A percentile compares a stretch with the other conserved stretches of the same genome.
phyloP scores from a whole-genome alignment of 129 eudicot species.

The Centrapalus pauciflorus region DNA sequence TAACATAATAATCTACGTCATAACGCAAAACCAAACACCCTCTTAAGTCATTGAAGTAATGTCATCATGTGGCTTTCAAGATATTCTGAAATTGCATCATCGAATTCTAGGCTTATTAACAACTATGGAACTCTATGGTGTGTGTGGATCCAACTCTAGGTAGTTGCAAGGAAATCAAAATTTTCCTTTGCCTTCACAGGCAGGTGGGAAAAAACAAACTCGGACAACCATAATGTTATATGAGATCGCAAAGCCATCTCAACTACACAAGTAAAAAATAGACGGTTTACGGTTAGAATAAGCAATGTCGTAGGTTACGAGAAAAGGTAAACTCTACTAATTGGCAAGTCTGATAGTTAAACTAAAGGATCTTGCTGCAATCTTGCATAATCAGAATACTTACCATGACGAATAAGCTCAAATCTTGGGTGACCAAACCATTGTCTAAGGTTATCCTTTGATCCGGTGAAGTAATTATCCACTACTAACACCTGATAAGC shows the following conservation, averaged over 20 bases:
- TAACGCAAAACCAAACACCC: too few species aligned
- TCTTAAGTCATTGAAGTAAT: too few species aligned
- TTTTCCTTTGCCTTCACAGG: not conserved
- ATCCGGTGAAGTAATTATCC: slow-evolving; percentile 84
- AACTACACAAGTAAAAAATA: too few species aligned
- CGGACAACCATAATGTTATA: not conserved
- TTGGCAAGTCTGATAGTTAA: not conserved
- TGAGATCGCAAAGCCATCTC: too few species aligned
- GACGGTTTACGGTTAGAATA: not conserved
- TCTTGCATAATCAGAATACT: slow-evolving; percentile 3
- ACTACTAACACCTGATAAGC: slow-evolving; percentile 64
- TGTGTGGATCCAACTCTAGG: too few species aligned
- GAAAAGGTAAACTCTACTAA: not conserved
- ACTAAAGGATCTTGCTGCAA: not conserved
- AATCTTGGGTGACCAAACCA: slow-evolving; percentile 94
- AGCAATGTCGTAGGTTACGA: not conserved
- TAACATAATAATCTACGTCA: too few species aligned
- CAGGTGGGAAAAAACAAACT: not conserved
- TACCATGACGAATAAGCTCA: slow-evolving; percentile 95
- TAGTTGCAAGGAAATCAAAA: too few species aligned
- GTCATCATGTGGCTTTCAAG: too few species aligned
- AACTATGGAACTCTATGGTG: too few species aligned
- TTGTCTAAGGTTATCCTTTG: slow-evolving; percentile 74
- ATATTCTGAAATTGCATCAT: too few species aligned
- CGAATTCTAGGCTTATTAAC: too few species aligned